Conservation (phyloP, 176 grass and related monocot species). For the Aechmea fasciata region DNA sequence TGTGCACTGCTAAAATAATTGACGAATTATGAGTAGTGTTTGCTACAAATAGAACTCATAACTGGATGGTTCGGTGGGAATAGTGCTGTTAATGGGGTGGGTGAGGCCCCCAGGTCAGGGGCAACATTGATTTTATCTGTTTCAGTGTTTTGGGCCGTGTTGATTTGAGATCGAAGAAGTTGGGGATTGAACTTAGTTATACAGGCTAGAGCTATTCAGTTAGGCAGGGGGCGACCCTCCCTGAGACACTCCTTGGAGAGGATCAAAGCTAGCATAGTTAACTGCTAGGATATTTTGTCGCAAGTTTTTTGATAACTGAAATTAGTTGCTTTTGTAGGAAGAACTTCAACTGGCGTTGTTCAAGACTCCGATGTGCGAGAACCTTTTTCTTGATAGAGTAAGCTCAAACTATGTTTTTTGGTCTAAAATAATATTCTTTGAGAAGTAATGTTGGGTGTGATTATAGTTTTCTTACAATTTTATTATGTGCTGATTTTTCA, state of each 20-base stretch:
- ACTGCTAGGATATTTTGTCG: too few relatives aligned
- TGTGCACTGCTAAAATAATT: too few relatives aligned
- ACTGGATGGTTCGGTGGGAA: not conserved
- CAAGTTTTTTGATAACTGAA: too few relatives aligned
- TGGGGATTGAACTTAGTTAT: not conserved
- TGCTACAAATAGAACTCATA: not conserved
- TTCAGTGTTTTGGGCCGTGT: too few relatives aligned
- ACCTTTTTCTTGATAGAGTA: slow-evolving; percentile 88
- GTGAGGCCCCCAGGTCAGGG: too few relatives aligned
- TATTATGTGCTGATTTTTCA: not conserved
- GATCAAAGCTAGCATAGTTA: too few relatives aligned
- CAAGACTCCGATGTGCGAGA: slow-evolving; percentile 44
- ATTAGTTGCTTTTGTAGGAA: slow-evolving; percentile 36
- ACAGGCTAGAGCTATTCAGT: not conserved
- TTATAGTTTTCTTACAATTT: not conserved
- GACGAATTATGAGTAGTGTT: too few relatives aligned
- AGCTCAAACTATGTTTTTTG: slow-evolving; percentile 10
- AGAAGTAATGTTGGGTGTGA: not conserved
- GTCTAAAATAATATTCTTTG: slow-evolving; percentile 8
- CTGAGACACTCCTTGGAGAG: too few relatives aligned
- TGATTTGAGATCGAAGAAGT: not conserved
- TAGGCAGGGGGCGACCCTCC: not conserved
- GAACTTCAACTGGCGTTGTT: slow-evolving; percentile 77
- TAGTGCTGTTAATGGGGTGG: not conserved
- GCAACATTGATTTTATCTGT: too few relatives aligned